Percentiles rank a stretch among this genome's conserved stretches.
These are phyloP conservation scores for Trichoderma aggressivum DNA, from an alignment of 2,329 filamentous ascomycete species.

Conservation along the genomic window DNA sequence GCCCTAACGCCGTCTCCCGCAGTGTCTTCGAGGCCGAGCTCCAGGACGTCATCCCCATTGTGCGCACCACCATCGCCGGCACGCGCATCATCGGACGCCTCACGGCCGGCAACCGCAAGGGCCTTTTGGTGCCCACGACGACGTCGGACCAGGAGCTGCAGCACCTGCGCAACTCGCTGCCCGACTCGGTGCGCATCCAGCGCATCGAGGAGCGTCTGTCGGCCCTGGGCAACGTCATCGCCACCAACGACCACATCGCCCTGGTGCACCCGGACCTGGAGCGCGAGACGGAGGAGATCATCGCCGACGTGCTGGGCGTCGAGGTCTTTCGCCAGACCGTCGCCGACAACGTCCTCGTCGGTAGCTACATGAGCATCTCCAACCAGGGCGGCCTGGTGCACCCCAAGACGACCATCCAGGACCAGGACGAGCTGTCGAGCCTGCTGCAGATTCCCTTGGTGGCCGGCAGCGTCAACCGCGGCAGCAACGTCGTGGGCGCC, in stretches of 20 bases:
- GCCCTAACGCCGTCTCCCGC: not conserved
- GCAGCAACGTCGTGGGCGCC: constrained; percentile 90
- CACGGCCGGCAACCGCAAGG: constrained; percentile 94
- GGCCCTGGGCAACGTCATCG: constrained; percentile 95
- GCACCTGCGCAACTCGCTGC: constrained; percentile 91
- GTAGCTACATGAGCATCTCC: constrained; percentile 92
- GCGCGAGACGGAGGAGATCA: constrained; percentile 97
- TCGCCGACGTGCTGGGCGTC: constrained; percentile 87
- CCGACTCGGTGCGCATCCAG: constrained; percentile 89
- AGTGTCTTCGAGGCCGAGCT: constrained; percentile 97
- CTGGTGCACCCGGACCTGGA: constrained; percentile 95
- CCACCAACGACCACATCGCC: constrained; percentile 93
- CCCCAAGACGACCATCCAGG: constrained; percentile 93
- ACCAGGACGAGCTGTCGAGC: constrained; percentile 94
- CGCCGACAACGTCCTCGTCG: constrained; percentile 93
- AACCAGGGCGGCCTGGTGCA: constrained; percentile 97
- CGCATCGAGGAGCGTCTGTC: constrained; percentile 96
- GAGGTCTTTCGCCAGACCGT: constrained; percentile 93
- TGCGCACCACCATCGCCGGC: constrained; percentile 92
- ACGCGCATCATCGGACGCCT: constrained; percentile 94
- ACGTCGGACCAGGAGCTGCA: constrained; percentile 98
- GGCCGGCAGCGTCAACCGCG: constrained; percentile 89
- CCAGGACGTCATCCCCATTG: constrained; percentile 95
- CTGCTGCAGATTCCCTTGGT: constrained; percentile 94
- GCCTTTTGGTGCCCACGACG: constrained; percentile 90